Base-by-base conservation (phyloP, 2,329 filamentous ascomycete species). In the Falciphora oryzae region DNA sequence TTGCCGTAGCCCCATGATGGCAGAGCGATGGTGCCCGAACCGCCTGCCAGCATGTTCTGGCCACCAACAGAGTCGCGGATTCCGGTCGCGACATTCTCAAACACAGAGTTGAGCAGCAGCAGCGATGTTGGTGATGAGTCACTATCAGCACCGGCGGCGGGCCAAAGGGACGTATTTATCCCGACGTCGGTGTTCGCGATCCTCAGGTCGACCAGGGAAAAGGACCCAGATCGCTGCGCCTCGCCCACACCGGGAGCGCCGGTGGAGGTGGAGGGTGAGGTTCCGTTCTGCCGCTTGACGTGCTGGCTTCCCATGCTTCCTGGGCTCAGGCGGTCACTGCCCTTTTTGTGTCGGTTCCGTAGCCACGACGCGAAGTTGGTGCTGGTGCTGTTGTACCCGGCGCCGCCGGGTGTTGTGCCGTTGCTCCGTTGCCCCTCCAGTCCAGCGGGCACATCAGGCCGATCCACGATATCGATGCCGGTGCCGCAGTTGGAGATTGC, bases 381-480 rank as follows among this genome's bases (percentile, higher is more conserved):
- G 44, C 8, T 53, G n/a, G 44, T 53, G 7, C 44, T 53, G 29
- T 29, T 29, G 29, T 29, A 29, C 29, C 6, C 29, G 29, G 29
- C 3, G 29, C 29, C 29, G 29, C 29, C 29, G 44, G 44, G 44
- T 3, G n/a, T 7, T n/a, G 44, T 53, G 44, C 44, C 8, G 44
- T 53, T 53, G n/a, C 4, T 53, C n/a, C n/a, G 14, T 4, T 53
- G 14, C n/a, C 44, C 44, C 16, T 53, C n/a, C n/a, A n/a, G 44
- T 16, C 16, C 14, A 3, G 44, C 4, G 14, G 14, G 16, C 4
- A 53, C 44, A 53, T 53, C 44, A 16, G 16, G n/a, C 16, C 44
- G 14, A 7, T 53, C 44, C 16, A 53, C 44, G 75, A 90, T 85
- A 70, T 90, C 85, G 65, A 90, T 78, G 59, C 85, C 88, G 59